Evolutionary conservation across 306 rosid genomes (phyloP).

Genomic region (Lathyrus tuberosus): DNA sequence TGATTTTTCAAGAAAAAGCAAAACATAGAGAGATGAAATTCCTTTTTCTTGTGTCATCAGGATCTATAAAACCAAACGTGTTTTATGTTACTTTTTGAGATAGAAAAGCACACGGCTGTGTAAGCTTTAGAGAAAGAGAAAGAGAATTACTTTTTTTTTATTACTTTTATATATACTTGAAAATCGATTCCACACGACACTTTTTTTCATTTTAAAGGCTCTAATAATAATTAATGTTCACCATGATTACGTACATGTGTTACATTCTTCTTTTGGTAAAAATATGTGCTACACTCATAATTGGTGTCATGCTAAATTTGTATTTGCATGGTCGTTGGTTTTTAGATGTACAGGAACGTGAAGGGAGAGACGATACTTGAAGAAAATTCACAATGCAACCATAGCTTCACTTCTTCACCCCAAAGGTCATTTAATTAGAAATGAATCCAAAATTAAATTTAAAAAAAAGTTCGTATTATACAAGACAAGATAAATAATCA

Average conservation of each 20-base stretch:
- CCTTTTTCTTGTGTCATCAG: not conserved
- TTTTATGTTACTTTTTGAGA: constrained; percentile 7
- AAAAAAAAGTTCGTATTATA: too few species aligned
- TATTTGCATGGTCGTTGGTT: not conserved
- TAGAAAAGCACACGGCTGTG: constrained; percentile 5
- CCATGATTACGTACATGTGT: not conserved
- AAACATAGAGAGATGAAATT: not conserved
- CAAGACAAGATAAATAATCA: too few species aligned
- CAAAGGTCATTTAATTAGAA: constrained; percentile 42
- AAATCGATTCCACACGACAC: not conserved
- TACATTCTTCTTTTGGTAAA: constrained; percentile 1
- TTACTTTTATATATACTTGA: not conserved
- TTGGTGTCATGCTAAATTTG: not conserved
- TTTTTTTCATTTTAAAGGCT: not conserved
- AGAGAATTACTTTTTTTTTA: not conserved
- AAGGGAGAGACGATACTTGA: constrained; percentile 30
- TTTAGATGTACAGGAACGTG: constrained; percentile 57
- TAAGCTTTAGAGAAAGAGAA: constrained; percentile 1
- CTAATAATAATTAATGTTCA: not conserved
- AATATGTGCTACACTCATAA: not conserved
- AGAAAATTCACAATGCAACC: constrained; percentile 33
- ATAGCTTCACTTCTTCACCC: constrained; percentile 39
- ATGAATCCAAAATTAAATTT: too few species aligned
- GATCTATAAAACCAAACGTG: not conserved
- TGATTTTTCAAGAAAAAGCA: not conserved